These are phyloP conservation scores for Trichoderma asperelloides DNA, from an alignment of 495 filamentous ascomycete genomes.

Conservation along the genomic window DNA sequence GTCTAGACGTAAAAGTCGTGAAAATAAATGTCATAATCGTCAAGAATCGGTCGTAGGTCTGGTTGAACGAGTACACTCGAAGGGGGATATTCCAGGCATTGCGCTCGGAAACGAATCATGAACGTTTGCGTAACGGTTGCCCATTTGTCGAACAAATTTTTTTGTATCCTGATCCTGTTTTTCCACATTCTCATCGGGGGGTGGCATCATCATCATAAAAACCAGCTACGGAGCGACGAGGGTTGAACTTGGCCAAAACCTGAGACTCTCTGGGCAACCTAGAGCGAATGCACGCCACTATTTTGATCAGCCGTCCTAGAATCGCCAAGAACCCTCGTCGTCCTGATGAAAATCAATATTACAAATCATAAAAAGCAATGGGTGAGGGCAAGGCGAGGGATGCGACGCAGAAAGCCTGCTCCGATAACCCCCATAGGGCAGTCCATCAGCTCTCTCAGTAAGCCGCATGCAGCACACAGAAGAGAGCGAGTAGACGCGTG, in stretches of 20 bases:
- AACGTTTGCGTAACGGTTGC: slow-evolving; percentile 22
- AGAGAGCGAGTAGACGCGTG: neutral
- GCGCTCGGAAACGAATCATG: neutral
- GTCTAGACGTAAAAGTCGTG: slow-evolving; percentile 13
- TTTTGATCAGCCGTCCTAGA: neutral
- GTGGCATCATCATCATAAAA: slow-evolving; percentile 14
- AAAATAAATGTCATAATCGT: slow-evolving; percentile 11
- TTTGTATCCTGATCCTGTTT: slow-evolving; percentile 18
- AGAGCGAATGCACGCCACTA: neutral
- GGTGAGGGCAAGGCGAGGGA: slow-evolving; percentile 1
- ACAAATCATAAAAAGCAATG: slow-evolving; percentile 5
- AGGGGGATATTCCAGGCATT: neutral
- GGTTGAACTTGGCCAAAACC: neutral
- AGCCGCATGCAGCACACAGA: neutral
- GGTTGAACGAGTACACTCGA: neutral
- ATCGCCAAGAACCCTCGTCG: neutral
- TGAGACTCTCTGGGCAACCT: neutral
- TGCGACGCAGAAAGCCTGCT: slow-evolving; percentile 3
- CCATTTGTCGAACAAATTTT: slow-evolving; percentile 21
- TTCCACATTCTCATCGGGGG: slow-evolving; percentile 8
- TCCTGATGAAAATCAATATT: neutral
- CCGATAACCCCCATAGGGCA: neutral
- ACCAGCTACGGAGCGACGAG: slow-evolving; percentile 6
- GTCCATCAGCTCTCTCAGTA: neutral
- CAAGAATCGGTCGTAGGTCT: slow-evolving; percentile 4